phyloP scores from a whole-genome alignment of 257 asterid species.

The Henckelia pumila region DNA sequence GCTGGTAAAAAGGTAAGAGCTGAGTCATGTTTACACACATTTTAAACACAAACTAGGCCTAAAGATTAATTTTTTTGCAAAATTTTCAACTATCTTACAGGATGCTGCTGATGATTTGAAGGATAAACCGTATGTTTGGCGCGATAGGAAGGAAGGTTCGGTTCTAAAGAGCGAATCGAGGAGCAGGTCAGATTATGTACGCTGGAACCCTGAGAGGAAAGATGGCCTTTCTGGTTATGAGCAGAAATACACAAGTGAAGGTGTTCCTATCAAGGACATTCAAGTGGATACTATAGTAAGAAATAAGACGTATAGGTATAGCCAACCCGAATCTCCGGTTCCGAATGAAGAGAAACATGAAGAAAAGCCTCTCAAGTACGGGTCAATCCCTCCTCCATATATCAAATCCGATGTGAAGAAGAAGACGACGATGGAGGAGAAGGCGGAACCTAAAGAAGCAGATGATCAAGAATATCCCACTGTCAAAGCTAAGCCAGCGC shows the following conservation, averaged over 20 bases:
- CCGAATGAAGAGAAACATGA: constrained; percentile 33
- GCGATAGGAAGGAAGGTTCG: constrained; percentile 18
- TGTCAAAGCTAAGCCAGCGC: constrained; percentile 26
- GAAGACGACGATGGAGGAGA: constrained; percentile 17
- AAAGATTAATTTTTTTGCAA: constrained; percentile 1
- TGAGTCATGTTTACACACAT: background rate
- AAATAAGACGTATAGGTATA: constrained; percentile 15
- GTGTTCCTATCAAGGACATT: constrained; percentile 35
- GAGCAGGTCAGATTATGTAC: constrained; percentile 6
- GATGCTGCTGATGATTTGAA: constrained; percentile 24
- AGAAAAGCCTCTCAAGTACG: constrained; percentile 25
- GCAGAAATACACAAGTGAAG: constrained; percentile 16
- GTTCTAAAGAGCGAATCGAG: constrained; percentile 24
- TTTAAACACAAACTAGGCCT: background rate
- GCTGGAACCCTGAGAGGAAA: constrained; percentile 19
- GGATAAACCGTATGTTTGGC: constrained; percentile 7
- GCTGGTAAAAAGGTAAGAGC: constrained; percentile 31
- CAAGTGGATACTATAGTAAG: constrained; percentile 27
- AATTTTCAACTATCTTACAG: constrained; percentile 32
- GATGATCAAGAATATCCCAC: constrained; percentile 13
- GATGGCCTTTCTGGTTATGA: constrained; percentile 4
- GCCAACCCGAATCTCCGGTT: constrained; percentile 22
- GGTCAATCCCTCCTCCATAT: constrained; percentile 50
- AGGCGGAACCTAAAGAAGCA: constrained; percentile 12
- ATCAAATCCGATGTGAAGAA: constrained; percentile 28